These are phyloP conservation scores for Rhododendron vialii DNA, from an alignment of 148 eudicot species.

Conservation along the genomic window DNA sequence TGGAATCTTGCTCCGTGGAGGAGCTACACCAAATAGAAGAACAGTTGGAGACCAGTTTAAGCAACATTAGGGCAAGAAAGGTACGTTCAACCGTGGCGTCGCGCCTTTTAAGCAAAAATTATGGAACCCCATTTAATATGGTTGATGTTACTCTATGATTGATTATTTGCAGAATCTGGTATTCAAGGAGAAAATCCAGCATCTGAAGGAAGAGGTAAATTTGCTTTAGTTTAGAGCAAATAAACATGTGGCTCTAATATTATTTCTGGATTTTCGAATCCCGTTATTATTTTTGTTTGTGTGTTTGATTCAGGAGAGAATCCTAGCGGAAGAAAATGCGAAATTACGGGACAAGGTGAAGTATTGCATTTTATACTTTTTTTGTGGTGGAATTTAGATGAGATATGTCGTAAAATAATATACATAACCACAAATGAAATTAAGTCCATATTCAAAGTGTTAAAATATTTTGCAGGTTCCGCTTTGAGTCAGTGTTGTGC, in stretches of 20 bases:
- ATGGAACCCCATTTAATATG: neutral
- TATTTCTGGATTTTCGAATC: neutral
- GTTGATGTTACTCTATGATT: neutral
- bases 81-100: constrained; percentile 14
- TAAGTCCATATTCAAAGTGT: neutral
- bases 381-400: neutral
- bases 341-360: constrained; percentile 43
- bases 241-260: neutral
- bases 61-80: constrained; percentile 56
- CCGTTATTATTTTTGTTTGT: neutral
- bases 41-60: constrained; percentile 54
- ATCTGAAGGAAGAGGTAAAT: constrained; percentile 59
- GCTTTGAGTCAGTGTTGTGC: neutral
- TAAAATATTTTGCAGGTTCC: neutral
- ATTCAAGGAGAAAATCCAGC: constrained; percentile 41
- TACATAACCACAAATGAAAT: neutral
- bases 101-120: neutral
- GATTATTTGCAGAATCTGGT: constrained; percentile 32
- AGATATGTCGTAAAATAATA: too few species aligned
- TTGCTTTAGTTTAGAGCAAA: neutral
- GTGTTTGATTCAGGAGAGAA: constrained; percentile 37
- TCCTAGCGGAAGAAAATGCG: constrained; percentile 40
- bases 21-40: constrained; percentile 56
- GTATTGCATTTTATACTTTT: neutral
- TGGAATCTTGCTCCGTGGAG: constrained; percentile 44